Conservation (phyloP, 164 flowering plant species). For the Litsea cubeba region DNA sequence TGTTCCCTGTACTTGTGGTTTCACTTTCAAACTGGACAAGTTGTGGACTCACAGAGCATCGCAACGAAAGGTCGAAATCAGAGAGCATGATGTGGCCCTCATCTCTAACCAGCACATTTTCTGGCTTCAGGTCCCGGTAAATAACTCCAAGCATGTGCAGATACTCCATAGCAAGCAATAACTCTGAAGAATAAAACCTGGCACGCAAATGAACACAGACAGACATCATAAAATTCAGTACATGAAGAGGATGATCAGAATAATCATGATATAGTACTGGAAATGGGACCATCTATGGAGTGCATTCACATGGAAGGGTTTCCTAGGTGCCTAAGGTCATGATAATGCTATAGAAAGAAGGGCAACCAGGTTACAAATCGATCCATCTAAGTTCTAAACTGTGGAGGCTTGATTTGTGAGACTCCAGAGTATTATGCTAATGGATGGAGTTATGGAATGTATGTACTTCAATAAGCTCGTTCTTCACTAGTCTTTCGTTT, state of each 20-base stretch:
- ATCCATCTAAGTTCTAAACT: neutral
- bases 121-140: constrained; percentile 18
- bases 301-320: neutral
- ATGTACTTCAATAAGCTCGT: too few species aligned
- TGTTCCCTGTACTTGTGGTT: constrained; percentile 4
- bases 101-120: constrained; percentile 17
- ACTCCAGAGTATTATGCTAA: too few species aligned
- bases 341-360: neutral
- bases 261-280: too few species aligned
- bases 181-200: constrained; percentile 17
- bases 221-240: too few species aligned
- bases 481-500: too few species aligned
- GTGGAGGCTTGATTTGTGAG: too few species aligned
- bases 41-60: constrained; percentile 14
- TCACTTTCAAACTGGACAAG: constrained; percentile 13
- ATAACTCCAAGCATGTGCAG: constrained; percentile 16
- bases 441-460: too few species aligned
- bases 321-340: neutral
- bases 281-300: neutral
- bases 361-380: neutral
- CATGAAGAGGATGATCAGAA: too few species aligned
- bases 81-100: constrained; percentile 20
- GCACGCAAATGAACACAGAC: neutral
- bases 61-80: constrained; percentile 15
- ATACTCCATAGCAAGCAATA: constrained; percentile 15